Evolutionary conservation across 2,329 filamentous ascomycete species (phyloP).

Genomic region (Talaromyces sp.): DNA sequence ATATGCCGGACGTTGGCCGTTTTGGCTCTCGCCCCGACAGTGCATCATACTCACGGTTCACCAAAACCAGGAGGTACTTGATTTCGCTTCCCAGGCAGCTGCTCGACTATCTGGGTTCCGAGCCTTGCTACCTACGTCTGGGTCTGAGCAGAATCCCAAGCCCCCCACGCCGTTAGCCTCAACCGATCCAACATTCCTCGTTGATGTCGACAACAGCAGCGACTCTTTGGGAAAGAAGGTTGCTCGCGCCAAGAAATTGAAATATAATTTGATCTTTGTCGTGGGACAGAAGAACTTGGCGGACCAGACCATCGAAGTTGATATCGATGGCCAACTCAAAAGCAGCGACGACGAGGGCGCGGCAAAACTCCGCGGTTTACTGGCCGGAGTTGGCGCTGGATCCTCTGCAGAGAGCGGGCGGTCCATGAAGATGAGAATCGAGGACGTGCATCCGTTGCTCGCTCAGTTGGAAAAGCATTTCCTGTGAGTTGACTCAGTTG

Average conservation of each 20-base stretch:
- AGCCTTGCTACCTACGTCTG: slow-evolving; percentile 18
- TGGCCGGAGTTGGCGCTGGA: slow-evolving; percentile 22
- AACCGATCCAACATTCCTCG: slow-evolving; percentile 56
- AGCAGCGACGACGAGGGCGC: slow-evolving; percentile 31
- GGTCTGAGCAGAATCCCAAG: slow-evolving; percentile 20
- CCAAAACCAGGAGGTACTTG: slow-evolving; percentile 40
- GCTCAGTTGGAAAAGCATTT: slow-evolving; percentile 33
- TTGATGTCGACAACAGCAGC: slow-evolving; percentile 65
- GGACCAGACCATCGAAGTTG: slow-evolving; percentile 49
- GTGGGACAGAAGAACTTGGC: slow-evolving; percentile 63
- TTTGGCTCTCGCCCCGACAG: slow-evolving; percentile 82
- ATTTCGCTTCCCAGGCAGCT: slow-evolving; percentile 47
- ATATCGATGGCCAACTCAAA: slow-evolving; percentile 38
- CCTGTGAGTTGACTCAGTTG: slow-evolving; percentile 18
- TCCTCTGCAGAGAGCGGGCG: slow-evolving; percentile 27
- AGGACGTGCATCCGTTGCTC: slow-evolving; percentile 33
- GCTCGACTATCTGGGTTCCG: slow-evolving; percentile 44
- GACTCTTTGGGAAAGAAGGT: slow-evolving; percentile 65
- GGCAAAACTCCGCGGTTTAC: slow-evolving; percentile 21
- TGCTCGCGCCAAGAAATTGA: slow-evolving; percentile 63
- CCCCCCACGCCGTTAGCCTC: slow-evolving; percentile 36
- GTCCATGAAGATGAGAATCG: slow-evolving; percentile 30
- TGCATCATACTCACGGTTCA: slow-evolving; percentile 70
- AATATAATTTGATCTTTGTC: slow-evolving; percentile 69
- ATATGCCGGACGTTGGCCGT: slow-evolving; percentile 74